phyloP scores from a whole-genome alignment of 2,329 filamentous ascomycete genomes.

The Beauveria brongniartii region DNA sequence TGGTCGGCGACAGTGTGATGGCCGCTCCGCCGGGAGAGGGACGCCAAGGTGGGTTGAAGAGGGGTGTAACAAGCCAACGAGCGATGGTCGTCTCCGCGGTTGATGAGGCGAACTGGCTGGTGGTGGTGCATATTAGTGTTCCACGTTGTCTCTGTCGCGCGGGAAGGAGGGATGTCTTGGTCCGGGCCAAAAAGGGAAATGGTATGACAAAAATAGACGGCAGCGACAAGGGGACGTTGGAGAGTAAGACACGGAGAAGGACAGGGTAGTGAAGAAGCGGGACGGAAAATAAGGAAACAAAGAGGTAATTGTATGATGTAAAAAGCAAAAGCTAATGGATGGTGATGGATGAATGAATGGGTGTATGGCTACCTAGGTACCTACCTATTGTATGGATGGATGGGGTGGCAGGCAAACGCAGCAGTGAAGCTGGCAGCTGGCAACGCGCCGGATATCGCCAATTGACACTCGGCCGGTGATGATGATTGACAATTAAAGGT shows the following conservation, averaged over 20 bases:
- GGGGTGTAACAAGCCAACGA: too few relatives aligned
- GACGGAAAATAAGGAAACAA: background rate
- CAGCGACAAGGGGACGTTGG: background rate
- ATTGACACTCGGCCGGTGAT: background rate
- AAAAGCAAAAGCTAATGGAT: constrained; percentile 2
- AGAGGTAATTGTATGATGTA: background rate
- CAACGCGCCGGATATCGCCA: background rate
- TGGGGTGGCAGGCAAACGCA: background rate
- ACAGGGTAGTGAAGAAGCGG: background rate
- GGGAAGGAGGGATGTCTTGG: background rate
- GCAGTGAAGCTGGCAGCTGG: background rate
- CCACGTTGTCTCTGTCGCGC: background rate
- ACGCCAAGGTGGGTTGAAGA: background rate
- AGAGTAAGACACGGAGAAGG: constrained; percentile 5
- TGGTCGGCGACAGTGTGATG: background rate
- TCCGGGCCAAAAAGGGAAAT: background rate
- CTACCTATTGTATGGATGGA: too few relatives aligned
- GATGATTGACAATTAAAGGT: background rate
- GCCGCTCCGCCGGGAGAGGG: background rate
- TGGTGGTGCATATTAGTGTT: background rate
- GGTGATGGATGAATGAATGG: background rate
- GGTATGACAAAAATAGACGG: constrained; percentile 7
- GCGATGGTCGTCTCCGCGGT: too few relatives aligned
- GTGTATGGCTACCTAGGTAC: background rate
- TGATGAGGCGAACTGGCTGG: too few relatives aligned